phyloP scores from a whole-genome alignment of 225 moss, liverwort and hornwort genomes.

The Asterella californica region DNA sequence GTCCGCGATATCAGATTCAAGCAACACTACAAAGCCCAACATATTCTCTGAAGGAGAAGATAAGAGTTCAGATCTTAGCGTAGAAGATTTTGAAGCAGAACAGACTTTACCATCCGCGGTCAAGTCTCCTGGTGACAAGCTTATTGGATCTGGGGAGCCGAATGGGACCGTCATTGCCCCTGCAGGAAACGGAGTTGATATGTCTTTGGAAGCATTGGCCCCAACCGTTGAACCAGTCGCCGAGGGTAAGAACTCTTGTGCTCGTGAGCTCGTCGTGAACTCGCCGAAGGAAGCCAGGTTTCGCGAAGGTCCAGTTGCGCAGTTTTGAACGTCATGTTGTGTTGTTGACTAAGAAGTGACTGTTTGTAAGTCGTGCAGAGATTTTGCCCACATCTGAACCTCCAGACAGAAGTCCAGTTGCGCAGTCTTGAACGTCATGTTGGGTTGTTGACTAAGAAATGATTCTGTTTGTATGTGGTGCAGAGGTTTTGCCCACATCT shows the following conservation, averaged over 20 bases:
- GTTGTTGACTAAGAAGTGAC: constrained; percentile 7
- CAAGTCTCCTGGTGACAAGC: constrained; percentile 9
- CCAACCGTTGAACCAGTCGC: background rate
- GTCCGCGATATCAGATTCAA: constrained; percentile 17
- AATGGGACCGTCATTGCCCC: background rate
- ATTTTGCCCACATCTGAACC: constrained; percentile 15
- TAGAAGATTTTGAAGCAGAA: constrained; percentile 12
- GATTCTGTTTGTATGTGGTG: constrained; percentile 14
- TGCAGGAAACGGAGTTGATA: background rate
- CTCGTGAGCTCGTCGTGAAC: background rate
- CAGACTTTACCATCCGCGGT: constrained; percentile 13
- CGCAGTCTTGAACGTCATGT: background rate
- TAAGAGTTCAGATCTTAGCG: constrained; percentile 7
- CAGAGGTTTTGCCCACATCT: constrained; percentile 19
- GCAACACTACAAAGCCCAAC: constrained; percentile 1
- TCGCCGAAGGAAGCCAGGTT: background rate
- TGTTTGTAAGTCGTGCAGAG: constrained; percentile 24
- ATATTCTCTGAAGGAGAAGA: constrained; percentile 24
- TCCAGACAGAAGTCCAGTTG: background rate
- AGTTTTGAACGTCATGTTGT: background rate
- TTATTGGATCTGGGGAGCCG: constrained; percentile 6
- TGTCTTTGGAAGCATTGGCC: constrained; percentile 5
- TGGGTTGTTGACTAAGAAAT: background rate
- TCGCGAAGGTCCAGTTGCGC: background rate
- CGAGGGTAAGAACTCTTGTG: constrained; percentile 17